Percentiles rank a stretch among this genome's conserved stretches.
phyloP scores from a whole-genome alignment of 2,329 filamentous ascomycete species.

The Trichoderma atrobrunneum region DNA sequence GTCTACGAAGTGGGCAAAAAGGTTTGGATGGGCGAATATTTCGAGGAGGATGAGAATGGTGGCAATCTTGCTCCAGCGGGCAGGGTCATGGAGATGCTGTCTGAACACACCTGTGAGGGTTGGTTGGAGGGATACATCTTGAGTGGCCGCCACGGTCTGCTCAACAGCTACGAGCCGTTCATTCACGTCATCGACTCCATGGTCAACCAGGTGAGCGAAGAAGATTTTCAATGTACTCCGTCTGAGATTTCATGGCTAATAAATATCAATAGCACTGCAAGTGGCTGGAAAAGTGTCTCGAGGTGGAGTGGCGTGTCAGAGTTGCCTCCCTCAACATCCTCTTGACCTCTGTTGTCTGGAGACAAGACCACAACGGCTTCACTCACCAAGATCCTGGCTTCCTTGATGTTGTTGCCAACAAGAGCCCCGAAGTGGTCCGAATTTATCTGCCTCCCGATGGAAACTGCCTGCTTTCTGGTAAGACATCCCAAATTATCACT shows the following conservation, averaged over 20 bases:
- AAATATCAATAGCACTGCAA: constrained; percentile 62
- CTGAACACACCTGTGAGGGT: constrained; percentile 74
- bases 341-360: constrained; percentile 74
- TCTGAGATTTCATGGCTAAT: constrained; percentile 8
- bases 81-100: constrained; percentile 81
- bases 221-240: neutral
- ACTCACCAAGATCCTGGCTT: constrained; percentile 80
- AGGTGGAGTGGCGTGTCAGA: constrained; percentile 73
- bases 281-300: constrained; percentile 79
- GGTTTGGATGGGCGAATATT: constrained; percentile 76
- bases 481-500: constrained; percentile 2
- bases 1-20: constrained; percentile 76
- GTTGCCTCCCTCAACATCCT: constrained; percentile 76
- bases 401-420: constrained; percentile 76
- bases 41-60: constrained; percentile 71
- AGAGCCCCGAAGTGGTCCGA: constrained; percentile 74
- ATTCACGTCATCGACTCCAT: constrained; percentile 82
- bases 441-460: constrained; percentile 80
- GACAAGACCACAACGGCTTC: constrained; percentile 82
- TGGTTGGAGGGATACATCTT: constrained; percentile 79
- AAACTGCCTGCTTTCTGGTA: constrained; percentile 67
- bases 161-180: constrained; percentile 81
- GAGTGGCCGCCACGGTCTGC: constrained; percentile 69
- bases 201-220: constrained; percentile 63
- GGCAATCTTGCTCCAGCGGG: constrained; percentile 68